Conservation (phyloP, 495 filamentous ascomycete species). For the Aspergillus avenaceus region DNA sequence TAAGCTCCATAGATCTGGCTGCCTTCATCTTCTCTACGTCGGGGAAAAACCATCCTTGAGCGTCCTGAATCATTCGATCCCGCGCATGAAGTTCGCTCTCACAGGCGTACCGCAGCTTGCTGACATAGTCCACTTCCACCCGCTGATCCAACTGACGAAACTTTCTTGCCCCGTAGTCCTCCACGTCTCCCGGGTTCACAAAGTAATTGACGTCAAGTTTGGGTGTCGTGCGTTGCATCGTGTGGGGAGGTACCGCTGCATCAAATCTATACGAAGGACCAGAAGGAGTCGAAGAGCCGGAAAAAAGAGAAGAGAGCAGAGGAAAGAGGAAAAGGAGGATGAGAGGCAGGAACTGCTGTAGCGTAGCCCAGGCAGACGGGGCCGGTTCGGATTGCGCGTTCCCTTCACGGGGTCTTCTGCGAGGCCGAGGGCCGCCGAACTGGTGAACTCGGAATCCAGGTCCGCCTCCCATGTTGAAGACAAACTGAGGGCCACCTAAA, state of each 20-base stretch:
- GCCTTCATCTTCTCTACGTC: constrained; percentile 72
- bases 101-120: constrained; percentile 62
- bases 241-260: constrained; percentile 61
- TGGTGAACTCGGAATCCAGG: constrained; percentile 82
- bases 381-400: constrained; percentile 49
- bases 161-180: constrained; percentile 60
- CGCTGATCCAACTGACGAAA: constrained; percentile 68
- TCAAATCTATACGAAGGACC: constrained; percentile 72
- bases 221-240: constrained; percentile 64
- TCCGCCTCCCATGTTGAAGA: constrained; percentile 86
- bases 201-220: constrained; percentile 75
- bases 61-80: constrained; percentile 67
- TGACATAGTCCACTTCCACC: constrained; percentile 70
- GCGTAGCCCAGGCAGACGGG: constrained; percentile 38
- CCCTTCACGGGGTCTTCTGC: constrained; percentile 65
- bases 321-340: constrained; percentile 87
- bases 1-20: constrained; percentile 58
- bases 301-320: constrained; percentile 76
- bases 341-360: constrained; percentile 73
- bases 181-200: constrained; percentile 73
- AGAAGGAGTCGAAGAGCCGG: constrained; percentile 49
- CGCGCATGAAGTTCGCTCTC: constrained; percentile 61
- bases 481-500: constrained; percentile 75
- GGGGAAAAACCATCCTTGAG: constrained; percentile 83
- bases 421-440: constrained; percentile 67